Evolutionary conservation across 441 rosid genomes (phyloP).

Genomic region (Eruca vesicaria): DNA sequence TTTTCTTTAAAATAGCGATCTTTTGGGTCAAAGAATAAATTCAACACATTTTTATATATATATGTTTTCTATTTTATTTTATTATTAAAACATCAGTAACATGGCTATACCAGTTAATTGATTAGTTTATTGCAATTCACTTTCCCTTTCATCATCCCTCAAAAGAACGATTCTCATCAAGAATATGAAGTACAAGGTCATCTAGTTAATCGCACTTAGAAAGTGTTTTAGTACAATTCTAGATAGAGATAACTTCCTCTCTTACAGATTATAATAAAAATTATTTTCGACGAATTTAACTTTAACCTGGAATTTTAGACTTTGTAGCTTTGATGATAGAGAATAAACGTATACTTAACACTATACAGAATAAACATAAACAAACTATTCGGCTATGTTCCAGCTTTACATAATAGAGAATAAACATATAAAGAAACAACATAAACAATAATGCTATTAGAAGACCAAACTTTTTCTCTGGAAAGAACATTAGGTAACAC

Average conservation of each 20-base stretch:
- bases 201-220: constrained; percentile 1
- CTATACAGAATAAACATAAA: too few relatives aligned
- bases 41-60: background rate
- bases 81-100: background rate
- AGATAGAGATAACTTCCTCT: constrained; percentile 13
- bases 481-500: constrained; percentile 26
- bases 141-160: background rate
- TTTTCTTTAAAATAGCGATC: background rate
- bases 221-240: background rate
- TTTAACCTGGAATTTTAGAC: too few relatives aligned
- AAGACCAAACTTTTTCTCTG: background rate
- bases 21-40: background rate
- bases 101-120: background rate
- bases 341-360: too few relatives aligned
- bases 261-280: background rate
- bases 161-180: constrained; percentile 13
- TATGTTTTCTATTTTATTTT: background rate
- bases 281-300: too few relatives aligned
- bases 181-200: constrained; percentile 12
- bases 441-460: constrained; percentile 23
- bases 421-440: constrained; percentile 9
- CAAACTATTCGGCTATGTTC: background rate
- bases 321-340: too few relatives aligned
- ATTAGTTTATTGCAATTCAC: background rate
- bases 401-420: constrained; percentile 1